These are phyloP conservation scores for Globisporangium nagaii DNA, from an alignment of 352 stramenopile species.

Conservation along the genomic window DNA sequence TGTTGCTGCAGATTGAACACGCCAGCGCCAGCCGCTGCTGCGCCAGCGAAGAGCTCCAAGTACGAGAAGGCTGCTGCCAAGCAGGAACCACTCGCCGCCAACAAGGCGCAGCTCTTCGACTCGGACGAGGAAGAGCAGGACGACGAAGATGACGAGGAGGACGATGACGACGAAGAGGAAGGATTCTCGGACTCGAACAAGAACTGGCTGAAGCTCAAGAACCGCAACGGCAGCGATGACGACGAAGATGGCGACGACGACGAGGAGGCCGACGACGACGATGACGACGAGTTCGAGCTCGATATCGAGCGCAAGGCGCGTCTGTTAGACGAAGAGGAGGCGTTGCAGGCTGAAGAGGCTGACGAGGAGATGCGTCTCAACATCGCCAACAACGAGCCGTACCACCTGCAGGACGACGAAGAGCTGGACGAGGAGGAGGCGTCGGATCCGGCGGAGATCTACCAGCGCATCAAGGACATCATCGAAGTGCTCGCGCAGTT, in stretches of 20 bases:
- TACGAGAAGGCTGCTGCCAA: conserved; percentile 77
- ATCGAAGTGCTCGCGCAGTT: conserved; percentile 94
- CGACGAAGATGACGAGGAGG: conserved; percentile 41
- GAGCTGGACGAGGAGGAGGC: conserved; percentile 61
- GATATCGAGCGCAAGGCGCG: conserved; percentile 86
- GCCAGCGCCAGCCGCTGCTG: conserved; percentile 18
- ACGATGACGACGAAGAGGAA: conserved; percentile 37
- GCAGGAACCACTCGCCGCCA: conserved; percentile 41
- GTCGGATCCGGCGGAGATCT: conserved; percentile 79
- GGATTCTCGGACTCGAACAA: conserved; percentile 85
- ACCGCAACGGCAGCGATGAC: conserved; percentile 26
- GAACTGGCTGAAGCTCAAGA: conserved; percentile 82
- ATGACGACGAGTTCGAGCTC: conserved; percentile 67
- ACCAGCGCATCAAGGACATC: conserved; percentile 93
- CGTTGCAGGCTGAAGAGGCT: conserved; percentile 58
- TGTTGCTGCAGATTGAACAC: conserved; percentile 20
- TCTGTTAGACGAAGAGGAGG: conserved; percentile 73
- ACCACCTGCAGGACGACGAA: conserved; percentile 74
- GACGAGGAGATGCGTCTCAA: conserved; percentile 86
- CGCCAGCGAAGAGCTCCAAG: conserved; percentile 38
- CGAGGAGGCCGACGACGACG: conserved; percentile 29
- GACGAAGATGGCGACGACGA: conserved; percentile 49
- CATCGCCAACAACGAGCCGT: conserved; percentile 80
- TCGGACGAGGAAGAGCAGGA: conserved; percentile 60
- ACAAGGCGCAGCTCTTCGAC: conserved; percentile 60